Evolutionary conservation across 768 basidiomycete genomes (phyloP).

Genomic region (Boletus barrowsii): DNA sequence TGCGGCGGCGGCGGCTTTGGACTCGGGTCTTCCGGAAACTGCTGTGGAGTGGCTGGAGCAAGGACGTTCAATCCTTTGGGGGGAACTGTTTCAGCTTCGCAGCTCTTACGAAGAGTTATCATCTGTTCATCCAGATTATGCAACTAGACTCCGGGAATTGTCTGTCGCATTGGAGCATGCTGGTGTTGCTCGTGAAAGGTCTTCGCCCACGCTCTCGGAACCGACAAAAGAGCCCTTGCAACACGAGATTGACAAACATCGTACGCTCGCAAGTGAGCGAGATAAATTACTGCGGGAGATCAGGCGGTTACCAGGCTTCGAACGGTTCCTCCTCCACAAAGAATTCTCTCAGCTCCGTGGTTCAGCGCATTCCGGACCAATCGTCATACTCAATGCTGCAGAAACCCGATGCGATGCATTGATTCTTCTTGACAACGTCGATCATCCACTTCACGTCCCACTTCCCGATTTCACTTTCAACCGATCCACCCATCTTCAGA

Average conservation of each 20-base stretch:
- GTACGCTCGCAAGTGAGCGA: background rate
- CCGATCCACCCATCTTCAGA: background rate
- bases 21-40: background rate
- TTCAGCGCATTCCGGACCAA: too few species aligned
- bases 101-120: slow-evolving; percentile 7
- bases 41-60: slow-evolving; percentile 18
- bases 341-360: background rate
- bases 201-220: background rate
- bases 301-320: slow-evolving; percentile 1
- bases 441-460: background rate
- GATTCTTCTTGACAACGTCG: background rate
- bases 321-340: slow-evolving; percentile 1
- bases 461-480: background rate
- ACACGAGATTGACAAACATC: background rate
- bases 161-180: background rate
- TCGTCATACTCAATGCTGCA: background rate
- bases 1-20: slow-evolving; percentile 22
- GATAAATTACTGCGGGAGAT: background rate
- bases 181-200: background rate
- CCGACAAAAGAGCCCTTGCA: background rate
- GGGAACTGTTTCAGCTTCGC: slow-evolving; percentile 13
- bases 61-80: slow-evolving; percentile 15
- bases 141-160: background rate
- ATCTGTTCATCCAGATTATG: slow-evolving; percentile 3
- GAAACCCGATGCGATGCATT: background rate